Percentiles rank a stretch among this genome's conserved stretches.
phyloP scores from a whole-genome alignment of 148 eudicot species.

The Tetragonia tetragonoides region DNA sequence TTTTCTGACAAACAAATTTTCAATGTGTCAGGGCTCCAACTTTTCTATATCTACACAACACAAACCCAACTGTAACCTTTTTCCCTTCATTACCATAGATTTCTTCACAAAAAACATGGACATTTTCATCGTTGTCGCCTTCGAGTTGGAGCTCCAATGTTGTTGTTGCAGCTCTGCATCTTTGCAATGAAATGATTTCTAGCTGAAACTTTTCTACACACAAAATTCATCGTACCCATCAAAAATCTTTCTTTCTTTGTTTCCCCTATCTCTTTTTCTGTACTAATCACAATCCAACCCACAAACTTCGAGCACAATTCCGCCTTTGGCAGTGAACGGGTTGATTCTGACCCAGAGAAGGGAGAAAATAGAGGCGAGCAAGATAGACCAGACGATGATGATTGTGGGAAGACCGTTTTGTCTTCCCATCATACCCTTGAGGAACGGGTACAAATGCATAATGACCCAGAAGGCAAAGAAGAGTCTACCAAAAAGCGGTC shows the following conservation, averaged over 20 bases:
- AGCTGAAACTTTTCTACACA: conserved; percentile 18
- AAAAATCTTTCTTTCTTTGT: conserved; percentile 16
- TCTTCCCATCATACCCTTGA: conserved; percentile 89
- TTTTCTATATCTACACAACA: conserved; percentile 39
- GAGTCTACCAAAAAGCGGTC: conserved; percentile 79
- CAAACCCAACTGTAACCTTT: conserved; percentile 21
- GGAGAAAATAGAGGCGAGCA: conserved; percentile 83
- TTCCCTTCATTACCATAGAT: conserved; percentile 2
- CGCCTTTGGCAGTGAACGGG: conserved; percentile 70
- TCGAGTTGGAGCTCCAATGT: neutral
- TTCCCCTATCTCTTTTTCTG: neutral
- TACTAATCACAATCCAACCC: conserved; percentile 82
- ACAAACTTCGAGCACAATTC: conserved; percentile 80
- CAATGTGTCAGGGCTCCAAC: conserved; percentile 13
- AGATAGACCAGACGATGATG: conserved; percentile 82
- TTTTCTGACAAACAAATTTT: conserved; percentile 26
- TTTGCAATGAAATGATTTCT: conserved; percentile 6
- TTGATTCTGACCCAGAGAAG: conserved; percentile 90
- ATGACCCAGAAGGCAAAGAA: conserved; percentile 97
- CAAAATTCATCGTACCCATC: conserved; percentile 26
- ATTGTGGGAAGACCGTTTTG: conserved; percentile 76
- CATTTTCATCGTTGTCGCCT: too few species aligned
- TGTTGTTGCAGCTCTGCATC: conserved; percentile 6
- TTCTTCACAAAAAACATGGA: neutral
- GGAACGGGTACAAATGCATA: conserved; percentile 90